Percentiles rank a stretch among this genome's conserved stretches.
Evolutionary conservation across 768 basidiomycete genomes (phyloP).

Genomic region (Udeniomyces megalosporus): DNA sequence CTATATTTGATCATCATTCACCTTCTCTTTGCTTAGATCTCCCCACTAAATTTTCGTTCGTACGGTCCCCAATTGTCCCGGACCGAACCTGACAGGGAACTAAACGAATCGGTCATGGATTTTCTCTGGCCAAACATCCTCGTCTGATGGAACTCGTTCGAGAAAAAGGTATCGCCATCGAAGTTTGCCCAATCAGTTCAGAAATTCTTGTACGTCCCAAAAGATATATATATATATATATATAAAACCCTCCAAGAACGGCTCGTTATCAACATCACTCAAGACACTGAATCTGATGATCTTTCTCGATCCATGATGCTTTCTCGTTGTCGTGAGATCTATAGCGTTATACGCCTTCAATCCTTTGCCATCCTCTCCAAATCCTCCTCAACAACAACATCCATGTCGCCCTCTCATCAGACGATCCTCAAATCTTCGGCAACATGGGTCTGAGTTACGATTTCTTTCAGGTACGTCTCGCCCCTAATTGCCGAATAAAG

Average conservation of each 20-base stretch:
- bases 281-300: too few relatives aligned
- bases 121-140: constrained; percentile 61
- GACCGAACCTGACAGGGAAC: too few relatives aligned
- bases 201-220: not conserved
- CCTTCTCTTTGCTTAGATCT: not conserved
- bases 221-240: too few relatives aligned
- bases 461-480: constrained; percentile 46
- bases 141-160: constrained; percentile 51
- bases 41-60: too few relatives aligned
- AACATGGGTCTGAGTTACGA: constrained; percentile 64
- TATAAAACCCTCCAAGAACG: too few relatives aligned
- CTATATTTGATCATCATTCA: too few relatives aligned
- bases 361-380: constrained; percentile 63
- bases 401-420: constrained; percentile 52
- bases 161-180: constrained; percentile 47
- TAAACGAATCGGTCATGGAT: constrained; percentile 67
- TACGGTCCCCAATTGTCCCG: too few relatives aligned
- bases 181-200: constrained; percentile 59
- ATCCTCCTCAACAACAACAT: constrained; percentile 56
- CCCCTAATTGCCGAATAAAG: too few relatives aligned
- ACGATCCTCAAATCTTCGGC: constrained; percentile 64
- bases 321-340: not conserved
- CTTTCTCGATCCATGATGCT: constrained; percentile 34
- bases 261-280: too few relatives aligned
- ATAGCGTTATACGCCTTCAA: constrained; percentile 57